phyloP scores from a whole-genome alignment of 1,284 basidiomycete genomes.

The Ustilago bromivora region DNA sequence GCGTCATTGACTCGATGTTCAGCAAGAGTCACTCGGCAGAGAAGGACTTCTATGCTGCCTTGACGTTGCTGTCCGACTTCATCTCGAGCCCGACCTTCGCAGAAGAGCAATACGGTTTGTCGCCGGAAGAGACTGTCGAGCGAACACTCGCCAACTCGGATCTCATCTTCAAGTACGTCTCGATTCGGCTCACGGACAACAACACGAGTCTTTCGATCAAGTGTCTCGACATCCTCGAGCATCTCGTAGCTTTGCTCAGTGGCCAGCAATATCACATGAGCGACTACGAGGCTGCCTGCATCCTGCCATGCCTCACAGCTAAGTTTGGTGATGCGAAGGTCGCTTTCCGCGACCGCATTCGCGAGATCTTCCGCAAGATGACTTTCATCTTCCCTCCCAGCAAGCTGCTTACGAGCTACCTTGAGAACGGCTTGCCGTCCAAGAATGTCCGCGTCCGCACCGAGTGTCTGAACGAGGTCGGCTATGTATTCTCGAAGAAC shows the following conservation, averaged over 20 bases:
- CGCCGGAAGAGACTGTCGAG: conserved; percentile 75
- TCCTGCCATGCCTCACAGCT: conserved; percentile 89
- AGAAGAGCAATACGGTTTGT: conserved; percentile 76
- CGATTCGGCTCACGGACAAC: conserved; percentile 89
- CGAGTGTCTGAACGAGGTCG: conserved; percentile 85
- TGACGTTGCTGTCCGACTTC: conserved; percentile 82
- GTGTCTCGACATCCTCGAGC: conserved; percentile 88
- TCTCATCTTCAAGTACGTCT: conserved; percentile 91
- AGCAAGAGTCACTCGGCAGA: conserved; percentile 91
- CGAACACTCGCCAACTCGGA: conserved; percentile 91
- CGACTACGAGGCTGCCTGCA: conserved; percentile 87
- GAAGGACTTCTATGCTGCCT: conserved; percentile 86
- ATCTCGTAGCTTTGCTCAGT: conserved; percentile 80
- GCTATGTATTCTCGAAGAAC: conserved; percentile 80
- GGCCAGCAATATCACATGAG: conserved; percentile 82
- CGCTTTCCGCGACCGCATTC: conserved; percentile 70
- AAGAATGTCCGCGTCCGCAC: conserved; percentile 92
- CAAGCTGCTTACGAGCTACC: conserved; percentile 79
- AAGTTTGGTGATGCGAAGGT: conserved; percentile 77
- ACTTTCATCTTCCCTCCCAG: conserved; percentile 80
- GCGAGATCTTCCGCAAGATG: conserved; percentile 71
- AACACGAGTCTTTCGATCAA: conserved; percentile 91
- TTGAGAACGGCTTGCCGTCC: conserved; percentile 77
- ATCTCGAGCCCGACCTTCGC: conserved; percentile 74
- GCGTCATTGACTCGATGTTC: conserved; percentile 84